phyloP scores from a whole-genome alignment of 345 rosid species.

The Arabis alpina region DNA sequence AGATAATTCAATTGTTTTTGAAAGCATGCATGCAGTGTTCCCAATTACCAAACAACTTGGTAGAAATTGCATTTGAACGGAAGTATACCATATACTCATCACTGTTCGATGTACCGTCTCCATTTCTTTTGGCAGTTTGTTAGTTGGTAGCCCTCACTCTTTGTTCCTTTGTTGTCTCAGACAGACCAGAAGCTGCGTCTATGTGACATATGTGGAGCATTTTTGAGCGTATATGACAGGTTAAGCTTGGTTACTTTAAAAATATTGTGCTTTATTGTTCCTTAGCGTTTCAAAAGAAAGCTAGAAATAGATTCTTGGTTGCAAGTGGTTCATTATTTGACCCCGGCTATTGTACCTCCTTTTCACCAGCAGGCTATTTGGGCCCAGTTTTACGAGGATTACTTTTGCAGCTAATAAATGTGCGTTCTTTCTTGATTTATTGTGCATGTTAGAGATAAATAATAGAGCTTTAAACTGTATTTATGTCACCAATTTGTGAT shows the following conservation, averaged over 20 bases:
- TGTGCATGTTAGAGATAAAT: slow-evolving; percentile 51
- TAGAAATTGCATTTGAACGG: slow-evolving; percentile 5
- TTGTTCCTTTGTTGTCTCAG: slow-evolving; percentile 52
- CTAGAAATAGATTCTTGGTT: slow-evolving; percentile 62
- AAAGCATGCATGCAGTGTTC: background rate
- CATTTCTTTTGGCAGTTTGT: background rate
- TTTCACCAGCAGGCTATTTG: slow-evolving; percentile 99
- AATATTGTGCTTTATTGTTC: slow-evolving; percentile 37
- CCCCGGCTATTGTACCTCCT: slow-evolving; percentile 88
- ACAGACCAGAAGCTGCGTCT: slow-evolving; percentile 99
- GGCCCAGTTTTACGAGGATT: slow-evolving; percentile 99
- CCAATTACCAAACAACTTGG: slow-evolving; percentile 14
- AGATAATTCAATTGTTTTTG: background rate
- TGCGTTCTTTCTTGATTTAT: slow-evolving; percentile 92
- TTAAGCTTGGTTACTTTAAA: slow-evolving; percentile 41
- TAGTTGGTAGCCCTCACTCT: slow-evolving; percentile 12
- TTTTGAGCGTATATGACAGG: slow-evolving; percentile 99
- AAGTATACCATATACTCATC: slow-evolving; percentile 25
- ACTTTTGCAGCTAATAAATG: slow-evolving; percentile 99
- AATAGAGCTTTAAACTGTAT: slow-evolving; percentile 30
- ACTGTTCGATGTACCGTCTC: background rate
- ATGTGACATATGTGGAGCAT: slow-evolving; percentile 99
- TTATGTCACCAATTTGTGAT: slow-evolving; percentile 30
- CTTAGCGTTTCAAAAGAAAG: slow-evolving; percentile 46
- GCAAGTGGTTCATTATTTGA: slow-evolving; percentile 90